A percentile compares a stretch with the other conserved stretches of the same genome.
Conservation (phyloP, 495 filamentous ascomycete genomes). For the Penicillium lividum region DNA sequence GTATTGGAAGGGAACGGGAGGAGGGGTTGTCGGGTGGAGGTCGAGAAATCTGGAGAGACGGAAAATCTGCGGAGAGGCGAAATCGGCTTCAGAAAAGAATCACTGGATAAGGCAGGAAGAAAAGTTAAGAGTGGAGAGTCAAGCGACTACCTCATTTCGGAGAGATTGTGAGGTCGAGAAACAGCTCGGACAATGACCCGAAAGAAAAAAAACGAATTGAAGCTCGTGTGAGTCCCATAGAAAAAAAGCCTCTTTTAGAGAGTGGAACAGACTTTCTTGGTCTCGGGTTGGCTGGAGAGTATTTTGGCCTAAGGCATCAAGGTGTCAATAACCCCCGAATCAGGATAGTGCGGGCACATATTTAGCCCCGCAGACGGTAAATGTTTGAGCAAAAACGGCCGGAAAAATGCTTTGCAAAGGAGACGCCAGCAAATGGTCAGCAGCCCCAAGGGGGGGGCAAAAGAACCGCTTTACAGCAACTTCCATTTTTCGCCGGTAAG, state of each 20-base stretch:
- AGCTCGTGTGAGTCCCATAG: slow-evolving; percentile 39
- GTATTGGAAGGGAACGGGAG: slow-evolving; percentile 11
- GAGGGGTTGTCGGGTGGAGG: slow-evolving; percentile 23
- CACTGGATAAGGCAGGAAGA: not conserved
- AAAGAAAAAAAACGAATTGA: slow-evolving; percentile 32
- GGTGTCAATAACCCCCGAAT: slow-evolving; percentile 30
- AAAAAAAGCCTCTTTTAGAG: slow-evolving; percentile 38
- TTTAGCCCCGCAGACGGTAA: slow-evolving; percentile 19
- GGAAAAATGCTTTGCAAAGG: not conserved
- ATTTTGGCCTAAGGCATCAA: slow-evolving; percentile 15
- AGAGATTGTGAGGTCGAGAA: slow-evolving; percentile 23
- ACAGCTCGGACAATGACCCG: slow-evolving; percentile 19
- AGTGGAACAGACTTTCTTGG: slow-evolving; percentile 29
- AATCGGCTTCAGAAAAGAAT: slow-evolving; percentile 18
- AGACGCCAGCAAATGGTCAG: slow-evolving; percentile 9
- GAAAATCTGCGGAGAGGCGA: slow-evolving; percentile 37
- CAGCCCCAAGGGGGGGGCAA: not conserved
- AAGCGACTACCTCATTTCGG: slow-evolving; percentile 43
- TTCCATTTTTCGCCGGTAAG: slow-evolving; percentile 8
- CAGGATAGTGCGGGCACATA: slow-evolving; percentile 33
- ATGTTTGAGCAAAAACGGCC: slow-evolving; percentile 1
- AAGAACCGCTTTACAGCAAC: slow-evolving; percentile 11
- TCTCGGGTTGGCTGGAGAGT: slow-evolving; percentile 23
- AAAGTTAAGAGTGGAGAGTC: slow-evolving; percentile 22
- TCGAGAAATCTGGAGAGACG: slow-evolving; percentile 32